These are phyloP conservation scores for Metarhizium brunneum DNA, from an alignment of 2,329 filamentous ascomycete genomes.

Conservation along the genomic window DNA sequence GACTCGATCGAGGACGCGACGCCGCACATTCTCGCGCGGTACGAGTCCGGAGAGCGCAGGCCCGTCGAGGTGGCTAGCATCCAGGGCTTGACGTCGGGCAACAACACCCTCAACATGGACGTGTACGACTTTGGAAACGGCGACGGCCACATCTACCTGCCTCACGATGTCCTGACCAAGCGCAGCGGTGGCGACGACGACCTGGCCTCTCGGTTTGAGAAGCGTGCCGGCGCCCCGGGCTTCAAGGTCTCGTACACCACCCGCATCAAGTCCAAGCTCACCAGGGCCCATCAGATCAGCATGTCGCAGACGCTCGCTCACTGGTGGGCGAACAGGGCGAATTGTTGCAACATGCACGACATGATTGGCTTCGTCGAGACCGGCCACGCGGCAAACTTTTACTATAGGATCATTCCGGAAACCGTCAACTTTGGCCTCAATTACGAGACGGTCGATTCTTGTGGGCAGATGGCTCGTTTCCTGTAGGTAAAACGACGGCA, in stretches of 20 bases:
- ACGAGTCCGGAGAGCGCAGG: neutral
- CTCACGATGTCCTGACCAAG: neutral
- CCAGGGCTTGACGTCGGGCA: neutral
- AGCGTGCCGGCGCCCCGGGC: neutral
- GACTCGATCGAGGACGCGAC: neutral
- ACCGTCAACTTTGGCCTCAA: neutral
- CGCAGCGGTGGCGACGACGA: neutral
- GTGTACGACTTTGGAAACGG: neutral
- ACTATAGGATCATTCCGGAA: slow-evolving; percentile 1
- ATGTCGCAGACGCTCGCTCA: neutral
- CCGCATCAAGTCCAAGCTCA: neutral
- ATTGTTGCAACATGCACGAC: neutral
- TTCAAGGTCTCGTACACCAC: neutral
- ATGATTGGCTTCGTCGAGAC: slow-evolving; percentile 1
- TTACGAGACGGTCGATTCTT: slow-evolving; percentile 1
- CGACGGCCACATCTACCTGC: neutral
- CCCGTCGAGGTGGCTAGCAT: neutral
- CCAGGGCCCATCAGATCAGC: neutral
- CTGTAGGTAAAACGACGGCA: slow-evolving; percentile 1
- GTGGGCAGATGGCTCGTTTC: neutral
- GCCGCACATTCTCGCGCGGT: neutral
- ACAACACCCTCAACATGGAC: neutral
- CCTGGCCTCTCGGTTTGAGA: neutral
- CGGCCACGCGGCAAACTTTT: neutral
- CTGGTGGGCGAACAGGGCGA: neutral